Evolutionary conservation across 805 yeast genomes (phyloP).

Genomic region (Peterozyma toletana): DNA sequence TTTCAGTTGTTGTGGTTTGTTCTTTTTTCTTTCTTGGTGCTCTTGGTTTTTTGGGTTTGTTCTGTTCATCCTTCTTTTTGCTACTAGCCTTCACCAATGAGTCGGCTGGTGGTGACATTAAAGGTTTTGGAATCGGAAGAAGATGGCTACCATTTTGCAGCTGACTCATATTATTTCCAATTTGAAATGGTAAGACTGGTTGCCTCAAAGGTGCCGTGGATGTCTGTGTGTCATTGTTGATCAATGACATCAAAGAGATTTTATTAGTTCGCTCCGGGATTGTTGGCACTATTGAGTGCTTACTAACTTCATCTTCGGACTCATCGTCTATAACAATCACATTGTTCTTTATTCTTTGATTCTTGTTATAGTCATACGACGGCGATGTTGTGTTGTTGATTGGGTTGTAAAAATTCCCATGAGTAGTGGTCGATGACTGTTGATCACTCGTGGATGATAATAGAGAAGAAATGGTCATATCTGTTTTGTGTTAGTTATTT

Average conservation of each 20-base stretch:
- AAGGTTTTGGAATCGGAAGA: not conserved
- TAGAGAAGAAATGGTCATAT: constrained; percentile 10
- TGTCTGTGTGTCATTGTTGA: constrained; percentile 4
- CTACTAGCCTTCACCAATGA: not conserved
- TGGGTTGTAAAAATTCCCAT: constrained; percentile 10
- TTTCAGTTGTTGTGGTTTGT: not conserved
- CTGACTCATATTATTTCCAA: not conserved
- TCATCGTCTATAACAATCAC: constrained; percentile 3
- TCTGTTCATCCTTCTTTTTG: not conserved
- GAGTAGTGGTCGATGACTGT: not conserved
- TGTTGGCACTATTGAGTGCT: not conserved
- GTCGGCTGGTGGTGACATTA: not conserved
- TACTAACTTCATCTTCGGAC: not conserved
- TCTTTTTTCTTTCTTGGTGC: constrained; percentile 7
- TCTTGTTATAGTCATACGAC: not conserved
- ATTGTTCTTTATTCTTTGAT: not conserved
- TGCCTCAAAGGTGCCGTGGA: not conserved
- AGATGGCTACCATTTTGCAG: not conserved
- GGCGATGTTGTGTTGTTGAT: constrained; percentile 8
- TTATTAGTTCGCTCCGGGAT: constrained; percentile 3
- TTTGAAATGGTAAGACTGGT: not conserved
- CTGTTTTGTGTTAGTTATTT: constrained; percentile 1
- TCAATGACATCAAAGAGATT: constrained; percentile 7
- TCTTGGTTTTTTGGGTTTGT: constrained; percentile 1
- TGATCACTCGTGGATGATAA: constrained; percentile 6